Conservation (phyloP, 441 rosid species). For the Metrosideros polymorpha region DNA sequence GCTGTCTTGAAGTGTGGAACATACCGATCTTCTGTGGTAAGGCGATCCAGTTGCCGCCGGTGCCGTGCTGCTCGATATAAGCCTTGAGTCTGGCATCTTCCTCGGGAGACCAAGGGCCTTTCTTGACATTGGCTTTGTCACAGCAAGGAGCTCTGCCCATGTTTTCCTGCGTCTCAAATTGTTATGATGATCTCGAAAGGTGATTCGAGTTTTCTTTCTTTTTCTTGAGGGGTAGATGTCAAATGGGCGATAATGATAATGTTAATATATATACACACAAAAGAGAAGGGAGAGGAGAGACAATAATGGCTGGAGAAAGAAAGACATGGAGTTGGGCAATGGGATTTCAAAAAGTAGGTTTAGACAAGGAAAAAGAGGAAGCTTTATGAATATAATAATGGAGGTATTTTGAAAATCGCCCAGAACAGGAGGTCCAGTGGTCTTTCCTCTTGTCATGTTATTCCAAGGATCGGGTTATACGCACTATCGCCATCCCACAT, state of each 20-base stretch:
- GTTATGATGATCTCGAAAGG: not conserved
- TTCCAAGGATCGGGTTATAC: not conserved
- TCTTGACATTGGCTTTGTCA: slow-evolving; percentile 71
- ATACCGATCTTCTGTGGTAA: slow-evolving; percentile 64
- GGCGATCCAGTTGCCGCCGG: slow-evolving; percentile 78
- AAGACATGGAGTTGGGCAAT: not conserved
- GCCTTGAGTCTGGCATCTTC: slow-evolving; percentile 62
- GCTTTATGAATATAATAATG: not conserved
- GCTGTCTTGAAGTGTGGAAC: not conserved
- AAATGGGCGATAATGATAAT: slow-evolving; percentile 10
- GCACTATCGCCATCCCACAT: not conserved
- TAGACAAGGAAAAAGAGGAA: not conserved
- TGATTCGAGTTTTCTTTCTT: not conserved
- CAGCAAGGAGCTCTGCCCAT: slow-evolving; percentile 88
- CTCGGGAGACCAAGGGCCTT: slow-evolving; percentile 78
- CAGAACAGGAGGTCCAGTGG: not conserved
- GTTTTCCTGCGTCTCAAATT: slow-evolving; percentile 5
- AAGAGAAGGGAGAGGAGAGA: slow-evolving; percentile 13
- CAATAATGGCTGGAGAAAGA: slow-evolving; percentile 69
- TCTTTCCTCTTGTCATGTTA: not conserved
- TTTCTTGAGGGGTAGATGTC: not conserved
- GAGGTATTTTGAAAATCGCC: not conserved
- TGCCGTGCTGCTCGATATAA: slow-evolving; percentile 52
- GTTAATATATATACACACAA: slow-evolving; percentile 13
- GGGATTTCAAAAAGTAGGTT: not conserved